A percentile compares a stretch with the other conserved stretches of the same genome.
Conservation (phyloP, 176 grass and related monocot species). For the Zizania latifolia region DNA sequence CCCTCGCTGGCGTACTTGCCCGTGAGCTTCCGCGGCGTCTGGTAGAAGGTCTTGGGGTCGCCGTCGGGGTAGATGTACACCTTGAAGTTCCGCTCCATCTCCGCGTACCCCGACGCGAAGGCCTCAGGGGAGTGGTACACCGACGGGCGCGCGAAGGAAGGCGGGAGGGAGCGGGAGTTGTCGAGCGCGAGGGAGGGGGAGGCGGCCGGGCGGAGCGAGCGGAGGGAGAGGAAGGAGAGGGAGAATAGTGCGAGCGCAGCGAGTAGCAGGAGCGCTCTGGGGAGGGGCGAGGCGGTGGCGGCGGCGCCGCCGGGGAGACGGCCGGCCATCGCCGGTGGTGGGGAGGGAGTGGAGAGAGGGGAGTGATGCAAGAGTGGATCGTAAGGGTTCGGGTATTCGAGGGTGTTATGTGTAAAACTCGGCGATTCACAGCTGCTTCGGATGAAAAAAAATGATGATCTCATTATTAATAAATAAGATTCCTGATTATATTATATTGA, state of each 20-base stretch:
- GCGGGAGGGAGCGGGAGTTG: not conserved
- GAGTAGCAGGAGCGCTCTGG: slow-evolving; percentile 39
- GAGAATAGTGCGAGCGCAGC: slow-evolving; percentile 38
- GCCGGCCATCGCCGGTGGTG: slow-evolving; percentile 52
- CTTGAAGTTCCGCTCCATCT: slow-evolving; percentile 80
- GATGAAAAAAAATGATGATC: no score
- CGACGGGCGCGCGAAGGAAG: slow-evolving; percentile 11
- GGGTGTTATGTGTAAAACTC: slow-evolving; percentile 23
- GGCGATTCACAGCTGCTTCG: no score
- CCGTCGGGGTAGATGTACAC: slow-evolving; percentile 87
- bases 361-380: slow-evolving; percentile 12
- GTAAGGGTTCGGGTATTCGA: not conserved
- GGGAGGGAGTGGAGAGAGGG: not conserved
- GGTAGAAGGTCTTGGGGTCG: slow-evolving; percentile 90
- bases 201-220: slow-evolving; percentile 46
- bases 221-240: slow-evolving; percentile 47
- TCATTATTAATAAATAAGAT: no score
- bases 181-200: slow-evolving; percentile 12
- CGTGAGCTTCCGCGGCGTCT: slow-evolving; percentile 89
- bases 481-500: no score
- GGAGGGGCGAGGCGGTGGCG: slow-evolving; percentile 9
- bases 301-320: slow-evolving; percentile 12
- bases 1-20: slow-evolving; percentile 98
- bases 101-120: slow-evolving; percentile 48
- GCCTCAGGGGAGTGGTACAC: slow-evolving; percentile 55